A percentile compares a stretch with the other conserved stretches of the same genome.
These are phyloP conservation scores for Hypoxylon rickii DNA, from an alignment of 495 filamentous ascomycete genomes.

Conservation along the genomic window DNA sequence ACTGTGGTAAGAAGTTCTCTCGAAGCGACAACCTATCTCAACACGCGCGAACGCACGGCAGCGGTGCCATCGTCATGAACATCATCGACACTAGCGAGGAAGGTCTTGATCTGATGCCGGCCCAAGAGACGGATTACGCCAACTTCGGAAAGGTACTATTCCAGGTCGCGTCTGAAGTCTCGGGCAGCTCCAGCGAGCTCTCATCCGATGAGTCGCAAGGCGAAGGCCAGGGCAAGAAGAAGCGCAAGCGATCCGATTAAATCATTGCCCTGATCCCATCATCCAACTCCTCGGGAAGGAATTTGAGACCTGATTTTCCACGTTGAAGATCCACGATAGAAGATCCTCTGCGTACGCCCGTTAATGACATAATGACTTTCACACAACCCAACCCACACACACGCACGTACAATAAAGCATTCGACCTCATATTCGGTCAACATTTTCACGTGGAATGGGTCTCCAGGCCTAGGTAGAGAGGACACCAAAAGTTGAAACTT, in stretches of 20 bases:
- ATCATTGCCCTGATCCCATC: too few species aligned
- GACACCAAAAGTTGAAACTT: conserved; percentile 41
- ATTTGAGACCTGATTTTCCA: conserved; percentile 17
- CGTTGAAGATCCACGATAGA: conserved; percentile 7
- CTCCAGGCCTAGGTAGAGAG: conserved; percentile 36
- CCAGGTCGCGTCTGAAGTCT: conserved; percentile 70
- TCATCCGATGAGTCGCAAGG: conserved; percentile 59
- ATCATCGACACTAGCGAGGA: conserved; percentile 70
- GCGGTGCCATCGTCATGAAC: conserved; percentile 86
- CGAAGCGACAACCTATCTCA: conserved; percentile 96
- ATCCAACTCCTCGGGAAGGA: conserved; percentile 16
- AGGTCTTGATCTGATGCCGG: conserved; percentile 47
- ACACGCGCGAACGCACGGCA: conserved; percentile 92
- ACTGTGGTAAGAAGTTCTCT: conserved; percentile 99
- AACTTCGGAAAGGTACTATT: conserved; percentile 74
- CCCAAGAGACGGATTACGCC: conserved; percentile 63
- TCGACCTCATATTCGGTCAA: conserved; percentile 7
- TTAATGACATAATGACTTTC: conserved; percentile 38
- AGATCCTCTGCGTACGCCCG: conserved; percentile 27
- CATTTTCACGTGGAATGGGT: conserved; percentile 19
- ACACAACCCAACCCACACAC: conserved; percentile 21
- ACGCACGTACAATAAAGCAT: neutral
- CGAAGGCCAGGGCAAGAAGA: conserved; percentile 64
- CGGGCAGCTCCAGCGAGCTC: conserved; percentile 60
- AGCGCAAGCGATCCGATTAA: conserved; percentile 72